Evolutionary conservation across 345 rosid species (phyloP), one percentile per base, ranked within the genome.

Genomic region (Hypericum androsaemum): DNA sequence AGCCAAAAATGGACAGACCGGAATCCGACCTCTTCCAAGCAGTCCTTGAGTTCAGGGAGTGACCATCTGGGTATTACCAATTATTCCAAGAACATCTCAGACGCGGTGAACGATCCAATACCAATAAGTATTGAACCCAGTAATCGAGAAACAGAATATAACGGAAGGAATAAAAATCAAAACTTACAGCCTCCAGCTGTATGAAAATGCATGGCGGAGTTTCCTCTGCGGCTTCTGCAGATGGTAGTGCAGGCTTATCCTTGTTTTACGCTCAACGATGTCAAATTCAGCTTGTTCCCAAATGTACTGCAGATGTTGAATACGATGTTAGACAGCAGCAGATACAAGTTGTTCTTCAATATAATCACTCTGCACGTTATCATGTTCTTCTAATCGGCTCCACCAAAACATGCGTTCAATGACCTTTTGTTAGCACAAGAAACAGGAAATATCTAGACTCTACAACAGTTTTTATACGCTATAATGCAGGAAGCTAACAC

Each of bases 221-320:
- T 81, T 83, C 59, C 73, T 89, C 83, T 81, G 86, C 53, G 77
- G 89, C 72, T 81, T 83, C 56, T 60, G 74, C 47, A 83, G 86
- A 73, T 86, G 80, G 59, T 70, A 89, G 54, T 89, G 97, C 61
- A 89, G 84, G 68, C 94, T 83, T 53, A 83, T 89, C 76, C 86
- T 80, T 54, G 95, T 81, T 69, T 76, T 83, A 43, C 94, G 82
- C 66, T 54, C 78, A 22, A 88, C 42, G 15, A 88, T 84, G 66
- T 88, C 77, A 46, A 88, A 88, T 62, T 84, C 96, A 58, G 80
- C 89, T 66, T 88, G 96, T 75, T 84, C 94, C 90, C 96, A 84
- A 2, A 79, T 71, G 61, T 88, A 84, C 96, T 88, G 80, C 63
- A 61, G 45, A 58, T 10, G 44, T 40, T 46, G 12, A 53, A 41